These are phyloP conservation scores for Verticillium tricorpus DNA, from an alignment of 2,329 filamentous ascomycete genomes.

Conservation along the genomic window DNA sequence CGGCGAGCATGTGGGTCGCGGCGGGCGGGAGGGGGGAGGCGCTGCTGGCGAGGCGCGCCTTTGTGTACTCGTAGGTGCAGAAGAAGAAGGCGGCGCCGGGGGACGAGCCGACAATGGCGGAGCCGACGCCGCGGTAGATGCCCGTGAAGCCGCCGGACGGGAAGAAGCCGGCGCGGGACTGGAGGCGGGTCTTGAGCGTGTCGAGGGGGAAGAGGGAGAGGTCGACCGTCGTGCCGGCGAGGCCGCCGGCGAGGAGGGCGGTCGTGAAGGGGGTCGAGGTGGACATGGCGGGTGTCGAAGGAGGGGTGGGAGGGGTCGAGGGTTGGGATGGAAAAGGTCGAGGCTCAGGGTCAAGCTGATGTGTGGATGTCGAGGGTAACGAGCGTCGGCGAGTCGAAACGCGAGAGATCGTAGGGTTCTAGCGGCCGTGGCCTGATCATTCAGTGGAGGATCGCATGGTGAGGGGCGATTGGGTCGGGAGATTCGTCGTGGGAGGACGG, in stretches of 20 bases:
- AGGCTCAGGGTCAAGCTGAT: not conserved
- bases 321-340: not conserved
- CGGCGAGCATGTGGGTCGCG: conserved; percentile 72
- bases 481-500: not conserved
- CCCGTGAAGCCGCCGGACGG: conserved; percentile 82
- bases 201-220: conserved; percentile 96
- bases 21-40: conserved; percentile 18
- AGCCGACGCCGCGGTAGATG: conserved; percentile 90
- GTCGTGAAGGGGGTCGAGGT: conserved; percentile 47
- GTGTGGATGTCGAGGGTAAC: not conserved
- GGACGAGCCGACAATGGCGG: conserved; percentile 83
- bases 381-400: not conserved
- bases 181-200: conserved; percentile 96
- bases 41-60: conserved; percentile 40
- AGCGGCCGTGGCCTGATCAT: not conserved
- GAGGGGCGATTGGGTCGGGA: not conserved
- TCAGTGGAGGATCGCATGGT: not conserved
- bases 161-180: conserved; percentile 74
- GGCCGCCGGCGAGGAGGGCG: conserved; percentile 72
- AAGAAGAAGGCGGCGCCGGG: conserved; percentile 97
- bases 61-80: conserved; percentile 82
- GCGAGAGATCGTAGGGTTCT: not conserved
- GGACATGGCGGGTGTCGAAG: conserved; percentile 14
- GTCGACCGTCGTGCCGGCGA: conserved; percentile 95
- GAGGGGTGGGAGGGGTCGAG: not conserved